Percentiles rank a stretch among this genome's conserved stretches.
Evolutionary conservation across 148 eudicot genomes (phyloP).

Genomic region (Chenopodium formosanum): DNA sequence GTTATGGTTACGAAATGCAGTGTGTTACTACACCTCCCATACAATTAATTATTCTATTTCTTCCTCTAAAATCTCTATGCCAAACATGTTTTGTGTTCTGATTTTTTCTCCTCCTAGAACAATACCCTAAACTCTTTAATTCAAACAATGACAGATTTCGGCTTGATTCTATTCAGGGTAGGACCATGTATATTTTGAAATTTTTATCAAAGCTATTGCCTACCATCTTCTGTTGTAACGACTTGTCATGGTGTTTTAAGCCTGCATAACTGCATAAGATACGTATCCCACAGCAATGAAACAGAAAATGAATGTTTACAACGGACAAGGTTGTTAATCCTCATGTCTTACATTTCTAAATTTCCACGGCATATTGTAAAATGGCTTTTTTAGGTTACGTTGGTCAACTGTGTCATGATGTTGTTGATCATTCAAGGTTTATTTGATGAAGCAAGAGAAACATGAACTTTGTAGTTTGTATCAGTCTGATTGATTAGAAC

Average conservation of each 20-base stretch:
- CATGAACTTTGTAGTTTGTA: not conserved
- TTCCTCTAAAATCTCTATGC: no score
- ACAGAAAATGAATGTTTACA: not conserved
- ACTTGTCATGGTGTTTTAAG: not conserved
- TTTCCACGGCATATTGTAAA: not conserved
- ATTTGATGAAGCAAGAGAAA: not conserved
- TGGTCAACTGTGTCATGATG: not conserved
- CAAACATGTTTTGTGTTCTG: no score
- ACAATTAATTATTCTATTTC: no score
- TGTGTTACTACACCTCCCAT: no score
- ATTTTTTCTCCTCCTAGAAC: no score
- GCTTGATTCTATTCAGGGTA: no score
- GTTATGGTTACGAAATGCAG: no score
- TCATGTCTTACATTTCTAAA: not conserved
- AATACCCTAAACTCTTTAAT: no score
- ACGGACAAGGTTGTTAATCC: not conserved
- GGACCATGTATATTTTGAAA: not conserved
- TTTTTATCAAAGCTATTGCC: not conserved
- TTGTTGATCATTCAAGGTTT: not conserved
- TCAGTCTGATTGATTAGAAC: not conserved
- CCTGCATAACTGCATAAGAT: not conserved
- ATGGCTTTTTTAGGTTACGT: not conserved
- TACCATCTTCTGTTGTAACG: not conserved
- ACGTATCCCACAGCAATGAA: not conserved
- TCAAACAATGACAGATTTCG: no score